A percentile compares a stretch with the other conserved stretches of the same genome.
These are phyloP conservation scores for Penicillium sp. DNA, from an alignment of 2,329 filamentous ascomycete species.

Conservation along the genomic window DNA sequence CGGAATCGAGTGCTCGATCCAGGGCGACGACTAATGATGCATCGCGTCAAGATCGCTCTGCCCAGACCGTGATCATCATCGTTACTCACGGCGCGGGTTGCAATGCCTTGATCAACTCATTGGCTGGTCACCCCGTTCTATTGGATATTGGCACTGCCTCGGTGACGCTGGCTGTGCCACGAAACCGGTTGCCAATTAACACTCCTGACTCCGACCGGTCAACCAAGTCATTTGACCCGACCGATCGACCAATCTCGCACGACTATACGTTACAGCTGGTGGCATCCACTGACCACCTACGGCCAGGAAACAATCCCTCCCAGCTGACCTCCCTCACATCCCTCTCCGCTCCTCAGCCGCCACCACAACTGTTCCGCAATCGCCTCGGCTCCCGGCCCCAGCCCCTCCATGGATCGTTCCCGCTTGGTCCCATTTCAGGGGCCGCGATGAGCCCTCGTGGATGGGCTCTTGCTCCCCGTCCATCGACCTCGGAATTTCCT, in stretches of 20 bases:
- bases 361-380: conserved; percentile 31
- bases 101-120: conserved; percentile 88
- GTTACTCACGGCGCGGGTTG: conserved; percentile 95
- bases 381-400: conserved; percentile 30
- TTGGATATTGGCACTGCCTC: conserved; percentile 89
- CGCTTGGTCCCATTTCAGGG: conserved; percentile 23
- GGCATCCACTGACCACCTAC: conserved; percentile 62
- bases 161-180: conserved; percentile 79
- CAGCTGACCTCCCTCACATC: conserved; percentile 26
- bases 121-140: conserved; percentile 87
- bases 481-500: conserved; percentile 17
- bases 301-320: conserved; percentile 45
- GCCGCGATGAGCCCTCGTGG: conserved; percentile 15
- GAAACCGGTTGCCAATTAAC: conserved; percentile 33
- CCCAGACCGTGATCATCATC: conserved; percentile 78
- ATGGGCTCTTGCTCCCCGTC: conserved; percentile 24
- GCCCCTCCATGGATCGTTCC: conserved; percentile 27
- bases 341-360: conserved; percentile 18
- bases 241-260: conserved; percentile 43
- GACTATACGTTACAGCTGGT: conserved; percentile 61
- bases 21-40: conserved; percentile 6
- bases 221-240: conserved; percentile 6
- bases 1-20: conserved; percentile 32
- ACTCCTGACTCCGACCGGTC: conserved; percentile 5
- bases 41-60: conserved; percentile 54